Base-by-base conservation (phyloP, 345 rosid species). In the Gossypium bickii region DNA sequence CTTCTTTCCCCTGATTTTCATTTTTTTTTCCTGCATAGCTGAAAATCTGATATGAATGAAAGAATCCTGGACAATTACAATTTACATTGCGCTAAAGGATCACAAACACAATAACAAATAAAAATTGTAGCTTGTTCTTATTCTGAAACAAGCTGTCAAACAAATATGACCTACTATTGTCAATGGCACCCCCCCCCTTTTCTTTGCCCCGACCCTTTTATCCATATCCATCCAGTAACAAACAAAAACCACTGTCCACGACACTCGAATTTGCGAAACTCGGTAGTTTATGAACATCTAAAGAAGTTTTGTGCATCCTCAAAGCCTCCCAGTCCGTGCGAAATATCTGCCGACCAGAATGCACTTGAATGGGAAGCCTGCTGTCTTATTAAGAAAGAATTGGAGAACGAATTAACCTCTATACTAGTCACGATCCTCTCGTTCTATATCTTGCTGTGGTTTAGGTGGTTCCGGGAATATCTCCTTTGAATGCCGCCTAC, bases 391-490 rank as follows among this genome's bases (percentile, higher is more conserved):
- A 79, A 70, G 76, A 90, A 91, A 57, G 86, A 94, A 92, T 87
- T 79, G 79, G 22, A 71, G 78, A 80, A 78, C 67, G 63, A 82
- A 77, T 80, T 78, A 70, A 70, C 76, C 70, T 70, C 18, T 76
- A 72, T 56, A 55, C 83, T 82, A 87, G 41, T 82, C 86, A 53
- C 77, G 81, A 70, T 79, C 82, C 48, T 84, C 84, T 77, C 82
- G 74, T 86, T 88, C 92, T 80, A 83, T 43, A 70, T 87, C 94
- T 70, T 81, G 58, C 3, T 8, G 92, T 24, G 29, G 75, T 34
- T 78, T 86, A 7, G 82, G 74, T 57, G 97, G 97, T 82, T 92
- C 98, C 0, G 99, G 99, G 85, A 80, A 90, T 49, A 96, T 89
- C 76, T 96, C 98, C 80, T 82, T 88, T n/a, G 97, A 93, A 44